Evolutionary conservation across 176 grass and related monocot genomes (phyloP), one percentile per base, ranked within the genome.

Genomic region (Panicum miliaceum): DNA sequence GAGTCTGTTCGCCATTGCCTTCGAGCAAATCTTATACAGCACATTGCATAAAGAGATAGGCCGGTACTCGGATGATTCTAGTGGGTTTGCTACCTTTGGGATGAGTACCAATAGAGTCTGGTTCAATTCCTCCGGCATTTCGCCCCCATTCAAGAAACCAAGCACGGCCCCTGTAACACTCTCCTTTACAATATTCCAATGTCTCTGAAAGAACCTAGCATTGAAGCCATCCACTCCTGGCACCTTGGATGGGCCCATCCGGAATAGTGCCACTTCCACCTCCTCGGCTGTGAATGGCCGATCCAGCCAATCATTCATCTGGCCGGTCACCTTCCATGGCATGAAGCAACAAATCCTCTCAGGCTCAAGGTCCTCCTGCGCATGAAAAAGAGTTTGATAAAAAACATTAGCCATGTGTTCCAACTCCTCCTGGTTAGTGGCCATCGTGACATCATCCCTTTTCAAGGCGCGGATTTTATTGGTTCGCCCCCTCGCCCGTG

Each of bases 311-410:
- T 11, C 12, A 4, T 16, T 19, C 71, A 73, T 73, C 0, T 8
- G 0, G 0, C 0, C 0, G 0, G 71, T 73, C 0, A 73, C 46
- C 15, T 19, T 73, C 0, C 2, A 0, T 0, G 23, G 46, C 0
- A 73, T 46, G 10, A 1, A 4, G 0, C 4, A 5, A 0, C 56
- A 23, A 0, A 58, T 7, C 0, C 7, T 6, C 2, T n/a, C 20
- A 0, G 54, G 54, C 0, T 57, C 7, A 0, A 57, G 1, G 1
- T 22, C 1, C 0, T 57, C 54, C 1, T 57, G 19, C 6, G 54
- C 54, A 0, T 5, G 2, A 9, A 57, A 57, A 0, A 57, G 4
- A 8, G 1, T 8, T 8, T 57, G 54, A 2, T 57, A 57, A 1
- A n/a, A 57, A 0, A 1, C 1, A 8, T 0, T 3, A n/a, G 54